Evolutionary conservation across 306 rosid species (phyloP), one percentile per base, ranked within the genome.

Genomic region (Chamaecrista fasciculata): DNA sequence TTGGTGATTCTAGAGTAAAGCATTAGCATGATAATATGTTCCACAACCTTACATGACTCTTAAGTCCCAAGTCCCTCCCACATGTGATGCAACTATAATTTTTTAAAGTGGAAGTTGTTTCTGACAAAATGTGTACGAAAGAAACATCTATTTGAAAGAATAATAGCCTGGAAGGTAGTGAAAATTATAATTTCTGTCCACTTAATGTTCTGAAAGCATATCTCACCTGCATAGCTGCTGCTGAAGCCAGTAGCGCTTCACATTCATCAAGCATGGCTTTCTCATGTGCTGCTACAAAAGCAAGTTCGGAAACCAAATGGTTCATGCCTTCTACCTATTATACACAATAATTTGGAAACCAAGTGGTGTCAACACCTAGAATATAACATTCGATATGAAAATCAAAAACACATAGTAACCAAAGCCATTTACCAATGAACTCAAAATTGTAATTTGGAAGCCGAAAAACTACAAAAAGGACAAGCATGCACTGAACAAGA

Each of bases 201-300:
- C 11, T 19, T 63, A 44, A 34, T 28, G 56, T 42, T 75, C 25
- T 15, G 24, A 2, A 64, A 64, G 31, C 20, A 26, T 73, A 31
- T 59, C 78, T 74, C 76, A 91, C 97, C 97, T 91, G 97, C 88
- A 86, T 83, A 70, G 89, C 88, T 20, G 87, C 80, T 58, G 78
- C 83, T 21, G 97, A 91, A 66, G 96, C 86, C 74, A 91, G 62
- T 52, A 86, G 47, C 3, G 75, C 73, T 75, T 86, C 85, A 70
- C 91, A 89, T 82, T 86, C 91, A 50, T 75, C 89, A 78, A 89
- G 91, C 82, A 78, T 74, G 56, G 86, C 80, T 83, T 83, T 91
- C 79, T 91, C 97, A 66, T 78, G 76, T 0, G 91, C 86, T 50
- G 85, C 94, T 43, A 85, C 67, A 52, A 75, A 74, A 52, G 97